Evolutionary conservation across 768 basidiomycete species (phyloP).

Genomic region (Gautieria morchelliformis): DNA sequence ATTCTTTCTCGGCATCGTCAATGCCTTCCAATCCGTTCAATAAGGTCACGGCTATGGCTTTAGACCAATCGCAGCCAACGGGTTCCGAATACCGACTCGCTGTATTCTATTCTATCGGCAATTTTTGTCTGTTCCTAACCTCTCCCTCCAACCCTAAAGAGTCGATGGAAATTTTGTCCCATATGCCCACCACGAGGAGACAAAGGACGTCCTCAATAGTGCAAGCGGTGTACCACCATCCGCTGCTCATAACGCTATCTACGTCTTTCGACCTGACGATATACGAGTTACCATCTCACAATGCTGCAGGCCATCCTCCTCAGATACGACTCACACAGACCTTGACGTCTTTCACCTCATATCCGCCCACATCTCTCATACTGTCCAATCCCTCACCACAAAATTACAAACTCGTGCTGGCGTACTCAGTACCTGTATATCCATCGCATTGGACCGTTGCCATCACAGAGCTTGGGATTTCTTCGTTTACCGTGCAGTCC

Average conservation of each 20-base stretch:
- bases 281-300: constrained; percentile 47
- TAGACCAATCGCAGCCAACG: constrained; percentile 65
- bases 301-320: constrained; percentile 35
- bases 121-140: constrained; percentile 51
- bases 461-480: constrained; percentile 66
- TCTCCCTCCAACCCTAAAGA: constrained; percentile 34
- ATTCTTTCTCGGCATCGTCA: constrained; percentile 37
- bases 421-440: constrained; percentile 70
- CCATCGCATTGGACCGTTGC: constrained; percentile 75
- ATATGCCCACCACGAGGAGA: constrained; percentile 34
- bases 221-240: constrained; percentile 70
- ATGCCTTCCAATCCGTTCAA: constrained; percentile 20
- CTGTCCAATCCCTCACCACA: constrained; percentile 49
- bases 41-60: constrained; percentile 53
- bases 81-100: constrained; percentile 35
- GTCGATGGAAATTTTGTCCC: constrained; percentile 34
- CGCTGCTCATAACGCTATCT: constrained; percentile 65
- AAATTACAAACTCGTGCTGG: constrained; percentile 64
- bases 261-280: constrained; percentile 56
- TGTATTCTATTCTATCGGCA: constrained; percentile 58
- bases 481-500: constrained; percentile 40
- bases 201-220: constrained; percentile 37
- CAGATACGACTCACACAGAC: constrained; percentile 38
- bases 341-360: constrained; percentile 66
- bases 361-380: constrained; percentile 74